Percentiles rank a stretch among this genome's conserved stretches.
Conservation (phyloP, 2,329 filamentous ascomycete genomes). For the Alternaria dauci region DNA sequence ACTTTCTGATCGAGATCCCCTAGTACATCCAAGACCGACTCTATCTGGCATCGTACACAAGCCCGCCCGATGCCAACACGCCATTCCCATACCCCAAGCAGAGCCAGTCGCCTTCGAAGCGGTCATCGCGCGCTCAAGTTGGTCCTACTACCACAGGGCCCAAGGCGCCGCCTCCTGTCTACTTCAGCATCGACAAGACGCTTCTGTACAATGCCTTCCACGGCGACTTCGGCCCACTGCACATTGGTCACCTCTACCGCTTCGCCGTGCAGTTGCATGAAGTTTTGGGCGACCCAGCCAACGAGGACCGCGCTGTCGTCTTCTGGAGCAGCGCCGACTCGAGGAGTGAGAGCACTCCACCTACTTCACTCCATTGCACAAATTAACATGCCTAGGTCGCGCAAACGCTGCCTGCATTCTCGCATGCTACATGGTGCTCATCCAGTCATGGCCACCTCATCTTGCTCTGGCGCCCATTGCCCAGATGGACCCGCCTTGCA, state of each 20-base stretch:
- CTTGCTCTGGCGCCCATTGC: constrained; percentile 93
- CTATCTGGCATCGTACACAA: constrained; percentile 91
- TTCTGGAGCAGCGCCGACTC: constrained; percentile 96
- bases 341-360: constrained; percentile 70
- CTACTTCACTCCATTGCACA: background rate
- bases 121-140: constrained; percentile 71
- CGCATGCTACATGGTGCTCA: constrained; percentile 98
- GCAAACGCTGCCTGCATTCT: constrained; percentile 94
- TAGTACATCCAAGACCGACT: constrained; percentile 74
- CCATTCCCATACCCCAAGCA: constrained; percentile 82
- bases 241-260: constrained; percentile 96
- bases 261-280: constrained; percentile 97
- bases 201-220: constrained; percentile 98
- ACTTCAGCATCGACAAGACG: constrained; percentile 93
- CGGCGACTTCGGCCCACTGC: constrained; percentile 95
- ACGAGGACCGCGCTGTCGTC: constrained; percentile 87
- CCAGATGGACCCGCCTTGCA: constrained; percentile 94
- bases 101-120: constrained; percentile 76
- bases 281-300: constrained; percentile 88
- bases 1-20: constrained; percentile 17
- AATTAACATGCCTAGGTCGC: constrained; percentile 66
- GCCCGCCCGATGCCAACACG: constrained; percentile 80
- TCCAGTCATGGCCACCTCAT: constrained; percentile 97
- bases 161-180: constrained; percentile 74
- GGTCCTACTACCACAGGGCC: constrained; percentile 63